phyloP scores from a whole-genome alignment of 192 early-diverging fungal species.

The Diversispora eburnea region DNA sequence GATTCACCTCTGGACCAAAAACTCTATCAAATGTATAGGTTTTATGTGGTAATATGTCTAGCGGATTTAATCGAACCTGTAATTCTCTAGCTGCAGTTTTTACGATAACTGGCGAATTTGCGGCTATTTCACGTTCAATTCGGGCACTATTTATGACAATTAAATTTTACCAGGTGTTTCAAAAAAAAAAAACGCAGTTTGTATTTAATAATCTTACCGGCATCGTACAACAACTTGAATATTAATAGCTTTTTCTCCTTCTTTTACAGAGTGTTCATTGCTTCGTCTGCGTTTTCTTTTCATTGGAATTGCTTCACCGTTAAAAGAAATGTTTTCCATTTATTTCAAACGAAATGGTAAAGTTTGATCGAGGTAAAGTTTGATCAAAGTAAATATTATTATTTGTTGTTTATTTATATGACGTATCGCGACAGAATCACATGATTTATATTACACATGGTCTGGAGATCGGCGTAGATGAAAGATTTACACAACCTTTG shows the following conservation, averaged over 20 bases:
- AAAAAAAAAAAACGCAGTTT: neutral
- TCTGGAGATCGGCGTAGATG: too few species aligned
- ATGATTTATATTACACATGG: too few species aligned
- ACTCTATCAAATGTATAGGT: constrained; percentile 89
- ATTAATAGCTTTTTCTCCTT: constrained; percentile 60
- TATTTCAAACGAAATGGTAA: neutral
- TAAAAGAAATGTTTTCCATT: neutral
- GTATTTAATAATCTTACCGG: constrained; percentile 46
- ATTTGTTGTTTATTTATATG: too few species aligned
- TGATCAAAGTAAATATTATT: too few species aligned
- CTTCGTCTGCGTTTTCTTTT: neutral
- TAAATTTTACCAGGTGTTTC: neutral
- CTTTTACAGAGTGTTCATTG: neutral
- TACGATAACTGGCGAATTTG: constrained; percentile 61
- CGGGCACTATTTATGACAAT: constrained; percentile 34
- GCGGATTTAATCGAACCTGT: constrained; percentile 47
- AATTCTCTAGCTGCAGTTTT: constrained; percentile 63
- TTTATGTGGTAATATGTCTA: constrained; percentile 53
- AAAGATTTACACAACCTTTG: too few species aligned
- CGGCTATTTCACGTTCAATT: constrained; percentile 58
- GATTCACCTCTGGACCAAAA: constrained; percentile 71
- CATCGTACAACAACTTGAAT: constrained; percentile 81
- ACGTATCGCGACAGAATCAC: too few species aligned
- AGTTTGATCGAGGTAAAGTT: too few species aligned
- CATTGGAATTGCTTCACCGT: neutral